Evolutionary conservation across 2,329 filamentous ascomycete genomes (phyloP), one percentile per base, ranked within the genome.

Genomic region (Acrocalymma vagum): DNA sequence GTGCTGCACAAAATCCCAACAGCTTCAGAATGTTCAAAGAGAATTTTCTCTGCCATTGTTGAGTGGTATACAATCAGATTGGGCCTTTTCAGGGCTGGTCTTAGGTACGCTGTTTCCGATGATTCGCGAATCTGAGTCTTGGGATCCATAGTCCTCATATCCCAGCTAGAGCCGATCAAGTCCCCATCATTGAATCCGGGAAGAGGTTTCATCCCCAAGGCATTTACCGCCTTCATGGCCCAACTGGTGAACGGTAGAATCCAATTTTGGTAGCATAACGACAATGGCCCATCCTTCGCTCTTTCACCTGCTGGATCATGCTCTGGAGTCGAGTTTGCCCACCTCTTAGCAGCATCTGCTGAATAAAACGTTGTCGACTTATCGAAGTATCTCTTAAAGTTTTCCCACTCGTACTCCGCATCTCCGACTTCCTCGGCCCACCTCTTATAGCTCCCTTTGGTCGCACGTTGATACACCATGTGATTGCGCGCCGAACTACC

Each of bases 61-160:
- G 87, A 84, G 55, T 91, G 90, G 33, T 91, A 52, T 6, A 58
- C 45, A 8, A 53, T 21, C n/a, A 59, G 13, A 29, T 54, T 54
- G 8, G 16, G 2, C 13, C 34, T 26, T 13, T 44, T 33, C 32
- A 55, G 23, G 3, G 39, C 51, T 5, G 47, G 44, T 21, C 36
- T 22, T 3, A 62, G 38, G 28, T 47, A 59, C 10, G 48, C 46
- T 3, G 49, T 58, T 31, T 59, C 51, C 5, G 51, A 41, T 3
- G 45, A 50, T 10, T 49, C 50, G 7, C 52, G 28, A 4, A 40
- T 29, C 41, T 45, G 39, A 1, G 42, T 51, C 22, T 42, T 36
- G 5, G 48, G 13, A 18, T 57, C 33, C 5, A 42, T 38, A 9
- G 48, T 45, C 5, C 29, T 33, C 9, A 50, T 10, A 18, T 29